Base-by-base conservation (phyloP, 1,284 basidiomycete genomes). In the Papiliotrema terrestris region DNA sequence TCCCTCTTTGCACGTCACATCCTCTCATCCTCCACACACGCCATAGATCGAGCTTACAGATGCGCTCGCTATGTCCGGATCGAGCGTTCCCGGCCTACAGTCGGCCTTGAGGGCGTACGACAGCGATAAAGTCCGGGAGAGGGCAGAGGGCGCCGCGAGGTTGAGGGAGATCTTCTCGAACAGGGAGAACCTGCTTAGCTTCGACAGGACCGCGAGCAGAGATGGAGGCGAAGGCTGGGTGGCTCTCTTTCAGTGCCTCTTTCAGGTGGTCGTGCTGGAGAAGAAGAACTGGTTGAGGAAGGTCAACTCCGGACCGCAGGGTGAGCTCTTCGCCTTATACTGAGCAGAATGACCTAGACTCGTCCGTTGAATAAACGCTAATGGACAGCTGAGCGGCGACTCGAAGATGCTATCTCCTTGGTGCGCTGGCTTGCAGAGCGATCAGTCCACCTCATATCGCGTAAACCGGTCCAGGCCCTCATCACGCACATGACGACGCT, bases 191-290 rank as follows among this genome's bases (percentile, higher is more conserved):
- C 80, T 89, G 60, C 81, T 58, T 15, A 14, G 46, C 8, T 72
- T 71, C 38, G 64, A 69, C 15, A 83, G 71, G 67, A 80, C 60
- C 1, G 70, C 70, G 6, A 23, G 46, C 22, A 69, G 74, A 23
- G 69, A 78, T 11, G 75, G 83, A 23, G 83, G 82, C 8, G 75
- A 77, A 44, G 63, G 72, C 22, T 95, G 89, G 90, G 75, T 86
- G 36, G 77, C 80, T 8, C 77, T 91, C 2, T 89, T 88, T 65
- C 83, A 90, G 66, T 83, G 84, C 20, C 77, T 94, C 11, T 92
- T 91, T 71, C 76, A 78, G 13, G 76, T 83, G 11, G 84, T 92
- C 46, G 66, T 79, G 19, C 79, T 77, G 55, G 90, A 95, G 76
- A 85, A 83, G 71, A 66, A 65, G 49, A 52, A 52, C 4, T 62